These are phyloP conservation scores for Chalciporus piperatus DNA, from an alignment of 768 basidiomycete species.

Conservation along the genomic window DNA sequence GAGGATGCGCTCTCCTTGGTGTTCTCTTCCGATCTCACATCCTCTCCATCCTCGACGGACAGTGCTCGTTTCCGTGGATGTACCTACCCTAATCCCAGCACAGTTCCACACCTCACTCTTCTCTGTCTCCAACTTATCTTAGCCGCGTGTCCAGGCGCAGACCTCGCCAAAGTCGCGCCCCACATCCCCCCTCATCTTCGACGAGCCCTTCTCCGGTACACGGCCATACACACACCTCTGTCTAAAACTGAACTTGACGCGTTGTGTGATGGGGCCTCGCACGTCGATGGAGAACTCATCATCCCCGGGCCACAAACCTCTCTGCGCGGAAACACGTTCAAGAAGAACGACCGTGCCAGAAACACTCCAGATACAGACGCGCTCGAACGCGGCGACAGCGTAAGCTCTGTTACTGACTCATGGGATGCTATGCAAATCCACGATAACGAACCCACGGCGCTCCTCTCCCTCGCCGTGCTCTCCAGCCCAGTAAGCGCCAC, in stretches of 20 bases:
- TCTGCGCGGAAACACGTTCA: slow-evolving; percentile 45
- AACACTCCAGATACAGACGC: not conserved
- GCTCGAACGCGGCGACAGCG: not conserved
- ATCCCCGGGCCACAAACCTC: slow-evolving; percentile 54
- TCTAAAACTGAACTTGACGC: slow-evolving; percentile 46
- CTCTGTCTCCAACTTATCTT: slow-evolving; percentile 57
- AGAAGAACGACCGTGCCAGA: slow-evolving; percentile 1
- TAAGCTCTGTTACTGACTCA: slow-evolving; percentile 12
- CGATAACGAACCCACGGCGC: slow-evolving; percentile 32
- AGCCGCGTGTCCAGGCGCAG: slow-evolving; percentile 35
- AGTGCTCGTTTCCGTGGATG: not conserved
- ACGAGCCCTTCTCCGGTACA: slow-evolving; percentile 54
- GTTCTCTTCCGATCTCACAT: slow-evolving; percentile 25
- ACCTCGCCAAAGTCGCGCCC: slow-evolving; percentile 48
- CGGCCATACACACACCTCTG: slow-evolving; percentile 58
- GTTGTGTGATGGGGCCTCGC: slow-evolving; percentile 47
- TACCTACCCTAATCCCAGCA: slow-evolving; percentile 16
- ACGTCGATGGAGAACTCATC: slow-evolving; percentile 62
- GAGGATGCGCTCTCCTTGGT: slow-evolving; percentile 53
- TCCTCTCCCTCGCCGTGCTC: slow-evolving; percentile 52
- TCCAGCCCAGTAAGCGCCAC: slow-evolving; percentile 44
- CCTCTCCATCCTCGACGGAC: not conserved
- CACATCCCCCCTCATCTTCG: slow-evolving; percentile 59
- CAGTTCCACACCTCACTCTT: slow-evolving; percentile 49
- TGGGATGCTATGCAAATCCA: slow-evolving; percentile 42